phyloP scores from a whole-genome alignment of 2,329 filamentous ascomycete species.

The Aspergillus brasiliensis region DNA sequence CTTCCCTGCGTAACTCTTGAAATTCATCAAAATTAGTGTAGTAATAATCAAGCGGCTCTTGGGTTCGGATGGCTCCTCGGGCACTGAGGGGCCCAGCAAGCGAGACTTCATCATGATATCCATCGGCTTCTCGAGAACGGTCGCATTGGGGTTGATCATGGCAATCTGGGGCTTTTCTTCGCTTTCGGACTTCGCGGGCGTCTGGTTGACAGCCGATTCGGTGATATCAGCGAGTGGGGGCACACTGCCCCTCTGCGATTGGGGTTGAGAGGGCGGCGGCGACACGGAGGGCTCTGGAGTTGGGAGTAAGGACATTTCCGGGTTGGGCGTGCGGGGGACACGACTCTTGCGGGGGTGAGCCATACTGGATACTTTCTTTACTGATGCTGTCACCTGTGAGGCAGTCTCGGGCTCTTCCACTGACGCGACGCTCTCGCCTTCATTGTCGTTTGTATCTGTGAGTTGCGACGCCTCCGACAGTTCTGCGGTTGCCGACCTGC shows the following conservation, averaged over 20 bases:
- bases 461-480: slow-evolving; percentile 63
- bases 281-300: slow-evolving; percentile 58
- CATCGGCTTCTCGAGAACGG: slow-evolving; percentile 83
- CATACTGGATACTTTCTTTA: slow-evolving; percentile 70
- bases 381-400: slow-evolving; percentile 55
- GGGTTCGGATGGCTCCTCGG: slow-evolving; percentile 74
- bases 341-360: slow-evolving; percentile 43
- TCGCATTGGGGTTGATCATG: slow-evolving; percentile 74
- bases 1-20: slow-evolving; percentile 96
- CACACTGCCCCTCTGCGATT: slow-evolving; percentile 44
- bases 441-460: slow-evolving; percentile 36
- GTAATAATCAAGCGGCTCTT: slow-evolving; percentile 91
- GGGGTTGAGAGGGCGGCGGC: slow-evolving; percentile 48
- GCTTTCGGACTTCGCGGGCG: slow-evolving; percentile 46
- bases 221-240: slow-evolving; percentile 76
- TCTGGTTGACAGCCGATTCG: slow-evolving; percentile 64
- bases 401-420: slow-evolving; percentile 56
- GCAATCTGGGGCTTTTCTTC: slow-evolving; percentile 54
- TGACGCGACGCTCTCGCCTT: slow-evolving; percentile 32
- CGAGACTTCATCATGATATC: slow-evolving; percentile 90
- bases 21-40: slow-evolving; percentile 89
- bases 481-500: slow-evolving; percentile 51
- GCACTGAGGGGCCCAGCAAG: slow-evolving; percentile 62
- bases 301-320: slow-evolving; percentile 46
- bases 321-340: slow-evolving; percentile 43